Evolutionary conservation across 768 basidiomycete species (phyloP).

Genomic region (Suillus tomentosus): DNA sequence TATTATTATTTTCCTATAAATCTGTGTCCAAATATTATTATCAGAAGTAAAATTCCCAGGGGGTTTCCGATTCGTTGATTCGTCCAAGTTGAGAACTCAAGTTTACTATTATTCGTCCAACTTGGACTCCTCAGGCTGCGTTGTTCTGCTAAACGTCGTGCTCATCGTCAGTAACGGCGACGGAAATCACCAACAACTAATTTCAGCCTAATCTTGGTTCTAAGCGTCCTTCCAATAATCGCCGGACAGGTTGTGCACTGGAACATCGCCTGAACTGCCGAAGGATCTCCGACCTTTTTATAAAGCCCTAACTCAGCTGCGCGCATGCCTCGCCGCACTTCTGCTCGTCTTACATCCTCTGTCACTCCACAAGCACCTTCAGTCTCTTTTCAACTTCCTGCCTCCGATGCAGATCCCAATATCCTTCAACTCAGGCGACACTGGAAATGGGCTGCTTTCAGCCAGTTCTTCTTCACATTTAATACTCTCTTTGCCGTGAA

Average conservation of each 20-base stretch:
- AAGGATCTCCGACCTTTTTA: slow-evolving; percentile 41
- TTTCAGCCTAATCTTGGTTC: slow-evolving; percentile 1
- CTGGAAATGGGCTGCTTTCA: slow-evolving; percentile 93
- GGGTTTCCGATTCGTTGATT: slow-evolving; percentile 11
- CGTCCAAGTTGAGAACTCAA: slow-evolving; percentile 6
- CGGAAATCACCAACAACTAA: slow-evolving; percentile 2
- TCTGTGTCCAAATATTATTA: slow-evolving; percentile 15
- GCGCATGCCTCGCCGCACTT: slow-evolving; percentile 61
- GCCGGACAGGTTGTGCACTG: slow-evolving; percentile 5
- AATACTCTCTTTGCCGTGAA: slow-evolving; percentile 67
- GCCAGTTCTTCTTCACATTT: slow-evolving; percentile 90
- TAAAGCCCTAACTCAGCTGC: slow-evolving; percentile 37
- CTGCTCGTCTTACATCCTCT: slow-evolving; percentile 38
- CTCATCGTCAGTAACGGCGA: slow-evolving; percentile 2
- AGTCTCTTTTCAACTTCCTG: slow-evolving; percentile 28
- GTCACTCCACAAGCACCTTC: slow-evolving; percentile 31
- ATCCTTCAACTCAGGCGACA: slow-evolving; percentile 65
- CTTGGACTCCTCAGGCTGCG: background rate
- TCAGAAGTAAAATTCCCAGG: slow-evolving; percentile 18
- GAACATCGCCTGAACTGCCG: slow-evolving; percentile 22
- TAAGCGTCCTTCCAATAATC: background rate
- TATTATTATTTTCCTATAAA: slow-evolving; percentile 25
- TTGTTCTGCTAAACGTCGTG: slow-evolving; percentile 3
- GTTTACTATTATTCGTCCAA: slow-evolving; percentile 5
- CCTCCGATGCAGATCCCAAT: slow-evolving; percentile 37